Conservation (phyloP, 441 rosid genomes). For the Dalechampia spathulata region DNA sequence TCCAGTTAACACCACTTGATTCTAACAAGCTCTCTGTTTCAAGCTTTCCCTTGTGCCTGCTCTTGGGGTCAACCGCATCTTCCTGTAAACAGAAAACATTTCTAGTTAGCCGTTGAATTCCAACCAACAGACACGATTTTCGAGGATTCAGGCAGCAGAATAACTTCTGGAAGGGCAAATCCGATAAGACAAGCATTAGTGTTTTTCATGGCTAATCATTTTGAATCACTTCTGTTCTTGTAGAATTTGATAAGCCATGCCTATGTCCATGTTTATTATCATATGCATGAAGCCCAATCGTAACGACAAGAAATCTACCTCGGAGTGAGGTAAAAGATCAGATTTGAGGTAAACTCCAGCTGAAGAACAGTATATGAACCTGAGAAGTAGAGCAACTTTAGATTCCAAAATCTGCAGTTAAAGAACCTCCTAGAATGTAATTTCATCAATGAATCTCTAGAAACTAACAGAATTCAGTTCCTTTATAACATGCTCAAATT, state of each 20-base stretch:
- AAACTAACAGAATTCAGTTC: not conserved
- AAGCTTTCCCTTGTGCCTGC: slow-evolving; percentile 96
- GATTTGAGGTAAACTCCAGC: slow-evolving; percentile 94
- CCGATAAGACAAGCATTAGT: not conserved
- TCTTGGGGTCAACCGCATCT: slow-evolving; percentile 93
- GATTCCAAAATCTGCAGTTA: not conserved
- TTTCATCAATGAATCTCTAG: too few relatives aligned
- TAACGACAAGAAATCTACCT: slow-evolving; percentile 34
- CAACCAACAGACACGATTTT: not conserved
- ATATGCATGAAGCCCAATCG: too few relatives aligned
- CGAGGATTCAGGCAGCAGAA: not conserved
- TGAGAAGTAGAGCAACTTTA: slow-evolving; percentile 25
- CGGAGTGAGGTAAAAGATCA: slow-evolving; percentile 67
- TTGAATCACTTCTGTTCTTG: not conserved
- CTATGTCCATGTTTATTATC: too few relatives aligned
- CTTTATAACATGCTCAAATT: not conserved
- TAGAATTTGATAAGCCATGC: too few relatives aligned
- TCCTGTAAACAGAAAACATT: slow-evolving; percentile 33
- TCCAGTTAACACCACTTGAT: slow-evolving; percentile 76
- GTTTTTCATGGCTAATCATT: not conserved
- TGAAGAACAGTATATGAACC: slow-evolving; percentile 94
- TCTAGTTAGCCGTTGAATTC: not conserved
- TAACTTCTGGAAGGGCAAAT: not conserved
- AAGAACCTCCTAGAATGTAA: not conserved
- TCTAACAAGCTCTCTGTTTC: slow-evolving; percentile 63